Conservation (phyloP, 257 asterid species). For the Paraleonurus japonicus region DNA sequence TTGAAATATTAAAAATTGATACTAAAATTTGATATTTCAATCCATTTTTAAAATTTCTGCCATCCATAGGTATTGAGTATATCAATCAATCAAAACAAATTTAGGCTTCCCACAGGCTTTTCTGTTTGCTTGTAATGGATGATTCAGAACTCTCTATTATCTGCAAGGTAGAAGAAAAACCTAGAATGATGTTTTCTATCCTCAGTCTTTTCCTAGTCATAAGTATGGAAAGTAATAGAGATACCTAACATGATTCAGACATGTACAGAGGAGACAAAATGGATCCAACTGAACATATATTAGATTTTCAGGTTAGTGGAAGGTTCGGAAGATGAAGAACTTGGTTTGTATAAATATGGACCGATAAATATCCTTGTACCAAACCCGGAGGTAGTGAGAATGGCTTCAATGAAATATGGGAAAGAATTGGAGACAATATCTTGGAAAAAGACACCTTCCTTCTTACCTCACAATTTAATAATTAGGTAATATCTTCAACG, state of each 20-base stretch:
- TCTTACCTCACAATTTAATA: not conserved
- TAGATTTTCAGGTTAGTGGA: not conserved
- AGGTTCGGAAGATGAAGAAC: not conserved
- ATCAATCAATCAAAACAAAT: constrained; percentile 14
- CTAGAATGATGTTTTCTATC: constrained; percentile 18
- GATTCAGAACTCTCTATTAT: not conserved
- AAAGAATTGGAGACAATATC: not conserved
- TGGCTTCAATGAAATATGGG: not conserved
- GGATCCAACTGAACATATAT: not conserved
- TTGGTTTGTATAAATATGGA: no score
- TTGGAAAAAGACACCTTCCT: constrained; percentile 1
- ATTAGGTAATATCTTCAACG: constrained; percentile 18
- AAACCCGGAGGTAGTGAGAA: not conserved
- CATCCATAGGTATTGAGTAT: constrained; percentile 4
- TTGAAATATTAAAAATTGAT: not conserved
- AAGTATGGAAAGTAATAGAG: not conserved
- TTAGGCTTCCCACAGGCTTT: not conserved
- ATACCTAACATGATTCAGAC: not conserved
- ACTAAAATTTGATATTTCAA: constrained; percentile 14
- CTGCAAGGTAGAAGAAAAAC: constrained; percentile 9
- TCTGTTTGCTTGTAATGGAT: constrained; percentile 11
- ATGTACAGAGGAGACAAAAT: not conserved
- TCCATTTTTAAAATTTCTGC: not conserved
- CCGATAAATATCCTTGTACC: not conserved
- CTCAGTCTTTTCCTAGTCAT: constrained; percentile 5